These are phyloP conservation scores for Chloranthus sessilifolius DNA, from an alignment of 164 flowering plant species.

Conservation along the genomic window DNA sequence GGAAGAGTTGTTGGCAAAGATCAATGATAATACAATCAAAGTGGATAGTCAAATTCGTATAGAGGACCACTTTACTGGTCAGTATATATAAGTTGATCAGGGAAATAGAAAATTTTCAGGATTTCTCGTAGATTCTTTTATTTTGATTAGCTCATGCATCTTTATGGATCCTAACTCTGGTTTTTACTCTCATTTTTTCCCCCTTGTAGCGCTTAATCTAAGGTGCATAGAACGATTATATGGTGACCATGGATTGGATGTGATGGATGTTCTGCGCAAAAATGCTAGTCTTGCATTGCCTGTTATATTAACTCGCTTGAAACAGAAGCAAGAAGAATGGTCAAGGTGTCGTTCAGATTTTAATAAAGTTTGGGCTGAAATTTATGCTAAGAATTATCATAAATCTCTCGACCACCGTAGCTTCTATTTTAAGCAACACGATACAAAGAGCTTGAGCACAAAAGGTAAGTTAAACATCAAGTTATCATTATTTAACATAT, in stretches of 20 bases:
- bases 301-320: conserved; percentile 75
- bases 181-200: conserved; percentile 6
- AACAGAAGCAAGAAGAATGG: conserved; percentile 98
- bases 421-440: conserved; percentile 98
- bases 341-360: conserved; percentile 81
- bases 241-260: conserved; percentile 98
- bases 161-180: conserved; percentile 7
- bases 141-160: not conserved
- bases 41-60: conserved; percentile 50
- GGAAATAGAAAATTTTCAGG: not conserved
- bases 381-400: conserved; percentile 82
- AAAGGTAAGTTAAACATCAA: conserved; percentile 50
- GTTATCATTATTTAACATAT: not conserved
- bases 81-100: conserved; percentile 10
- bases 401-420: conserved; percentile 96
- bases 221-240: conserved; percentile 94
- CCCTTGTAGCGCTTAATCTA: conserved; percentile 59
- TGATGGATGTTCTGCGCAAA: conserved; percentile 79
- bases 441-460: conserved; percentile 84
- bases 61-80: conserved; percentile 77
- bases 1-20: conserved; percentile 74
- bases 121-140: not conserved
- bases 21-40: conserved; percentile 42
- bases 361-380: conserved; percentile 94
- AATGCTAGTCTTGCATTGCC: conserved; percentile 83